These are phyloP conservation scores for Nakaseomyces glabratus DNA, from an alignment of 1,139 yeast genomes.

Conservation along the genomic window DNA sequence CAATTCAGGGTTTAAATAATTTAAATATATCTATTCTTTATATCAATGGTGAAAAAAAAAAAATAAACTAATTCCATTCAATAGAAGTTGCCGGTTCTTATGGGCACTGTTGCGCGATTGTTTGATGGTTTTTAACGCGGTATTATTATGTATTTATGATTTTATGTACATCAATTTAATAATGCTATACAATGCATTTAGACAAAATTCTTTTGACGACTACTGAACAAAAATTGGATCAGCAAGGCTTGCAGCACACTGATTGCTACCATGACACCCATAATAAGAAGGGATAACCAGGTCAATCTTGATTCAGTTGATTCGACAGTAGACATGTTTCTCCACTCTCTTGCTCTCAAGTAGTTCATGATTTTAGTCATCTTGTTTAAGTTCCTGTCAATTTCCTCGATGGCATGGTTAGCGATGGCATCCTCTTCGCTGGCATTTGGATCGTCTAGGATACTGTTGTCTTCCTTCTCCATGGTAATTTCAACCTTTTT, in stretches of 20 bases:
- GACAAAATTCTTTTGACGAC: conserved; percentile 35
- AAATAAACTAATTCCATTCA: too few relatives aligned
- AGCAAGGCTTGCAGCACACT: conserved; percentile 53
- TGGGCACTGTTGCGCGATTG: too few relatives aligned
- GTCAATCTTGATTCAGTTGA: conserved; percentile 58
- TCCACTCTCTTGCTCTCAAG: conserved; percentile 63
- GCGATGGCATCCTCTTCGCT: conserved; percentile 48
- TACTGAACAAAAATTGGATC: conserved; percentile 40
- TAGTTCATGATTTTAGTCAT: conserved; percentile 52
- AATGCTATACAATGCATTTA: conserved; percentile 11
- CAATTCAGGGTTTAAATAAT: too few relatives aligned
- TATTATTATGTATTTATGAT: too few relatives aligned
- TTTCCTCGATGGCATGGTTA: conserved; percentile 47
- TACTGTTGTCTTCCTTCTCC: conserved; percentile 34
- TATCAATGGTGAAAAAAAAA: too few relatives aligned
- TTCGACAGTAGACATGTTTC: conserved; percentile 63
- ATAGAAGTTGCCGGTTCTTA: too few relatives aligned
- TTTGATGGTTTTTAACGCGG: too few relatives aligned
- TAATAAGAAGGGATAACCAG: conserved; percentile 53
- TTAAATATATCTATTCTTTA: too few relatives aligned
- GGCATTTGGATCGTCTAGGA: conserved; percentile 34
- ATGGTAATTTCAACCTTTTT: conserved; percentile 60
- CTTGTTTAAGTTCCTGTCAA: conserved; percentile 51
- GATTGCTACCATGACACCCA: conserved; percentile 55
- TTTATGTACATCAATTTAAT: too few relatives aligned